Evolutionary conservation across 352 stramenopile genomes (phyloP).

Genomic region (Pythium sukuiense): DNA sequence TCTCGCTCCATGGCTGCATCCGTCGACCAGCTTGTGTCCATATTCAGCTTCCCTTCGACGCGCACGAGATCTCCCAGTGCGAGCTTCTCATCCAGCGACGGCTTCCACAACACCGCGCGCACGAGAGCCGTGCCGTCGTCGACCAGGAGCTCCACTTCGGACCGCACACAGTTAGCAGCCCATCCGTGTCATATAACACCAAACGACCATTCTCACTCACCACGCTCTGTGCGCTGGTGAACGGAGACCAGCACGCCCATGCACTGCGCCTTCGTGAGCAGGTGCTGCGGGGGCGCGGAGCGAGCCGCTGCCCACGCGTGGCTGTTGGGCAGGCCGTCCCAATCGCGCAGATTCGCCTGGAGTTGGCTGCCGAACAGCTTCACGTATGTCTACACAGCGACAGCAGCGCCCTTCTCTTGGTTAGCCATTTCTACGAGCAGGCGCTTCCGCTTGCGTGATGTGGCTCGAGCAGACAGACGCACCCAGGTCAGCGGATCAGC

Average conservation of each 20-base stretch:
- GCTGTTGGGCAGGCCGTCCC: conserved; percentile 55
- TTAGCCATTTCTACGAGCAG: no score
- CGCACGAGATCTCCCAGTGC: conserved; percentile 70
- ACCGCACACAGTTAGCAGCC: neutral
- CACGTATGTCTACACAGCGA: conserved; percentile 48
- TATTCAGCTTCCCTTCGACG: conserved; percentile 73
- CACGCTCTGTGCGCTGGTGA: conserved; percentile 48
- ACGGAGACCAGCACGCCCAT: conserved; percentile 61
- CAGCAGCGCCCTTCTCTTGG: neutral
- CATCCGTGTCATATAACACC: neutral
- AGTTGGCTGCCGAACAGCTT: conserved; percentile 64
- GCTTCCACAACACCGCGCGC: conserved; percentile 54
- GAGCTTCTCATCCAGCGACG: conserved; percentile 19
- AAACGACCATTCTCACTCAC: conserved; percentile 26
- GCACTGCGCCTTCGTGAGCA: conserved; percentile 75
- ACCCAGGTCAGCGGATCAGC: conserved; percentile 59
- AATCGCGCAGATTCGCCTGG: conserved; percentile 34
- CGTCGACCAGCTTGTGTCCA: conserved; percentile 44
- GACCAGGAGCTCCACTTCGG: conserved; percentile 63
- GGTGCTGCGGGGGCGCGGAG: conserved; percentile 22
- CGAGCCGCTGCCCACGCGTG: conserved; percentile 44
- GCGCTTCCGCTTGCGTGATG: no score
- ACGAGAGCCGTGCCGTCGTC: conserved; percentile 74
- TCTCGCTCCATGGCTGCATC: conserved; percentile 32
- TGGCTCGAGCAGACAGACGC: conserved; percentile 2